Percentiles rank a stretch among this genome's conserved stretches.
phyloP scores from a whole-genome alignment of 352 stramenopile species.

The Albugo candida region DNA sequence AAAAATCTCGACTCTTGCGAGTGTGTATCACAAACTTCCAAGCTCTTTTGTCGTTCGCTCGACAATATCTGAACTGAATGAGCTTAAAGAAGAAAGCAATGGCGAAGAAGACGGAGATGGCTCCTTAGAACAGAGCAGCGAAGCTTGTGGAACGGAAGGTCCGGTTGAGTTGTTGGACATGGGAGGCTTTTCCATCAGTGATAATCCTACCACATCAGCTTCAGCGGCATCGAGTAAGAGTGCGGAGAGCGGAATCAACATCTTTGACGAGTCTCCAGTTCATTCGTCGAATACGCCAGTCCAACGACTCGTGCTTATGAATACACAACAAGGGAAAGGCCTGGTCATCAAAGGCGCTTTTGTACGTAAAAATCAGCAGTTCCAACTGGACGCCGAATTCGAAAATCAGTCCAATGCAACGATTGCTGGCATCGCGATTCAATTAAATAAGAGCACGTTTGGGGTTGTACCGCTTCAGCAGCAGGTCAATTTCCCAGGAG shows the following conservation, averaged over 20 bases:
- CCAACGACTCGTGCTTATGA: conserved; percentile 57
- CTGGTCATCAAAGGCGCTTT: conserved; percentile 77
- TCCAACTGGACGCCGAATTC: conserved; percentile 54
- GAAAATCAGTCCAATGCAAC: conserved; percentile 81
- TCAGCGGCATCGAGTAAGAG: conserved; percentile 12
- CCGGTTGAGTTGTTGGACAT: conserved; percentile 68
- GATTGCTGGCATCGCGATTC: conserved; percentile 83
- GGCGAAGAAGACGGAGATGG: conserved; percentile 37
- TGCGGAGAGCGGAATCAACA: conserved; percentile 28
- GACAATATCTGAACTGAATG: conserved; percentile 50
- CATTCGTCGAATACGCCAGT: conserved; percentile 16
- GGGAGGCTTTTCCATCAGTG: conserved; percentile 57
- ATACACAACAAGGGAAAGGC: conserved; percentile 67
- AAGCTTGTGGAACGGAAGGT: conserved; percentile 5
- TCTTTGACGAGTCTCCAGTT: conserved; percentile 49
- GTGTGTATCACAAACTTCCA: conserved; percentile 95
- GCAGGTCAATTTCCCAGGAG: conserved; percentile 66
- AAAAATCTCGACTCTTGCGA: conserved; percentile 95
- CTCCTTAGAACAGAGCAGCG: conserved; percentile 20
- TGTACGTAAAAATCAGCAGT: conserved; percentile 31
- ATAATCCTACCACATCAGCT: conserved; percentile 16
- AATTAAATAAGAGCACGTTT: conserved; percentile 98
- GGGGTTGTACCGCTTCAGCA: conserved; percentile 85
- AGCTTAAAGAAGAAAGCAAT: conserved; percentile 35
- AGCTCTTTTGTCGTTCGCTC: conserved; percentile 71